Base-by-base conservation (phyloP, 108 stramenopile species). In the Epithemia pelagica region DNA sequence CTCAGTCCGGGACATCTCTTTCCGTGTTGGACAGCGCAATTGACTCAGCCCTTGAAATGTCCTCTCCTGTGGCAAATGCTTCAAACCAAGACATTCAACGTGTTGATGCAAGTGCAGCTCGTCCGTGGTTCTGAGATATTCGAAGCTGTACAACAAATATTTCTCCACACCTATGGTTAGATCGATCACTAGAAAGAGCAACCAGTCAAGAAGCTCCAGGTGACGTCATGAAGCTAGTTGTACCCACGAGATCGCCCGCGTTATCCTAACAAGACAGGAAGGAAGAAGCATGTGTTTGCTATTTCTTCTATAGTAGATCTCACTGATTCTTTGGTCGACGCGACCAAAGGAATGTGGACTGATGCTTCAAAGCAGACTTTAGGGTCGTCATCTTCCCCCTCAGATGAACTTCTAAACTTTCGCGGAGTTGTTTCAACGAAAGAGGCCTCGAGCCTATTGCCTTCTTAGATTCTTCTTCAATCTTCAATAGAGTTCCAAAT, bases 401-500 rank as follows among this genome's bases (percentile, higher is more conserved):
- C 25, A 77, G 51, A 58, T 69, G 58, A 0, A 19, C 32, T 18
- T 78, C 74, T 21, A 82, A 73, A 46, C 68, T 67, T 32, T 63
- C 54, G 10, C 75, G 64, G 21, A 82, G 51, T 21, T 46, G 23
- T 15, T 68, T 64, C 52, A 82, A 54, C 33, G 60, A 75, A 5
- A 69, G 66, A 25, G 74, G 58, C 46, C 78, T 56, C 20, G 74
- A 76, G 23, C 72, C 77, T 31, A 78, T 78, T 7, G 82, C 65
- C 0, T 29, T 25, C 25, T 71, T 67, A 31, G 73, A 56, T 24
- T 71, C 64, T 26, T 69, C 74, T 46, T 86, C 82, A 62, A 69
- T 61, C 61, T 90, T 87, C 20, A 93, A 74, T 22, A 93, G 74
- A 28, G 83, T 73, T 32, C 77, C 73, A 65, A 93, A 90, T 29